A percentile compares a stretch with the other conserved stretches of the same genome.
phyloP scores from a whole-genome alignment of 805 yeast genomes.

The Saturnispora bothae region DNA sequence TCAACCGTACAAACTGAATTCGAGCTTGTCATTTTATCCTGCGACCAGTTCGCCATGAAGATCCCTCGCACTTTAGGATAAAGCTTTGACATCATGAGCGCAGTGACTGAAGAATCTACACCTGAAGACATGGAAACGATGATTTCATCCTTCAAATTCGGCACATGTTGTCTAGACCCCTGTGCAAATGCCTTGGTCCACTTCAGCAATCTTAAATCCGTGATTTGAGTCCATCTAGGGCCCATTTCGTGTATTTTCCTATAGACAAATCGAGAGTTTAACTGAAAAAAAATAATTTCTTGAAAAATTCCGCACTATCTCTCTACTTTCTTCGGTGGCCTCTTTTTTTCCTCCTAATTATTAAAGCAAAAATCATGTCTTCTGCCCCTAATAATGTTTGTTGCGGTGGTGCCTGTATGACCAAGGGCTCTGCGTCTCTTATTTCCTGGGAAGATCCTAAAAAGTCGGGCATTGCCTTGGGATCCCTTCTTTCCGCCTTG shows the following conservation, averaged over 20 bases:
- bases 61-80: constrained; percentile 63
- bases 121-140: constrained; percentile 94
- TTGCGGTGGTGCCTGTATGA: constrained; percentile 25
- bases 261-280: no score
- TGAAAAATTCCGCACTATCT: no score
- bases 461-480: constrained; percentile 68
- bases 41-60: constrained; percentile 89
- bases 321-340: no score
- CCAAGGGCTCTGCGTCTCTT: constrained; percentile 25
- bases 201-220: neutral
- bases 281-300: no score
- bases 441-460: constrained; percentile 71
- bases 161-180: constrained; percentile 31
- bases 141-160: constrained; percentile 46
- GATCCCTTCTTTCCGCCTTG: constrained; percentile 44
- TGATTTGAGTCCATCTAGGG: neutral
- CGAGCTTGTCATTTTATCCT: constrained; percentile 18
- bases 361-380: no score
- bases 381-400: constrained; percentile 13
- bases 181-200: neutral
- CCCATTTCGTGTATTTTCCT: neutral
- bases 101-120: constrained; percentile 88
- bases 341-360: no score
- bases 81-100: constrained; percentile 40
- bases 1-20: constrained; percentile 53